Percentiles rank a stretch among this genome's conserved stretches.
These are phyloP conservation scores for Candida frijolesensis DNA, from an alignment of 1,139 yeast species.

Conservation along the genomic window DNA sequence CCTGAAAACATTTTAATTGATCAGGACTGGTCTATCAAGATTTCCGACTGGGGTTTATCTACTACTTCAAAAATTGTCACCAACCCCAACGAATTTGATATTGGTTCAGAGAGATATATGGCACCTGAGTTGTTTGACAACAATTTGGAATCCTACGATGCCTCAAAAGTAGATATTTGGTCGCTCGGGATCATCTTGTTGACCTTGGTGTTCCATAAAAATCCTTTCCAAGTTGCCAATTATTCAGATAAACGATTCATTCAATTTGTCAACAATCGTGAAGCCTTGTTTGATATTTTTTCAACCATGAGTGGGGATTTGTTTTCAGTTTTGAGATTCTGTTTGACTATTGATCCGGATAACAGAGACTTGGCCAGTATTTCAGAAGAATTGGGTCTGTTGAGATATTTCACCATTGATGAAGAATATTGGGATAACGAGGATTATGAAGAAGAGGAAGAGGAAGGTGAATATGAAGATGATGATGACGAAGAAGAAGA, in stretches of 20 bases:
- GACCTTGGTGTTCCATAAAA: slow-evolving; percentile 85
- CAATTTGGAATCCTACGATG: slow-evolving; percentile 67
- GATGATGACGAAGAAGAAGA: slow-evolving; percentile 19
- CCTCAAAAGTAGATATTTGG: slow-evolving; percentile 91
- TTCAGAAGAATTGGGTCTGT: slow-evolving; percentile 58
- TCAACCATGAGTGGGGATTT: slow-evolving; percentile 87
- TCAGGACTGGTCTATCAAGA: slow-evolving; percentile 77
- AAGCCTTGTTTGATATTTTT: slow-evolving; percentile 88
- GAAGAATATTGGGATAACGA: slow-evolving; percentile 62
- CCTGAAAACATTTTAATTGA: slow-evolving; percentile 86
- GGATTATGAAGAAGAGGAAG: slow-evolving; percentile 48
- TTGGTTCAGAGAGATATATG: slow-evolving; percentile 95
- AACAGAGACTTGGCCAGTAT: slow-evolving; percentile 71
- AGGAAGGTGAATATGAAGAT: slow-evolving; percentile 23
- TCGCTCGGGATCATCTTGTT: slow-evolving; percentile 85
- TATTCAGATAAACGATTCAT: slow-evolving; percentile 82
- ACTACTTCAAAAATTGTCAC: slow-evolving; percentile 63
- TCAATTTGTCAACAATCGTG: slow-evolving; percentile 86
- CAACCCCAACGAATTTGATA: slow-evolving; percentile 68
- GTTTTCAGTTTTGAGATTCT: slow-evolving; percentile 76
- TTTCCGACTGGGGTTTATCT: slow-evolving; percentile 93
- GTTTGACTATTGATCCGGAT: slow-evolving; percentile 83
- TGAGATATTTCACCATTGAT: slow-evolving; percentile 79
- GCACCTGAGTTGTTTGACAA: slow-evolving; percentile 87
- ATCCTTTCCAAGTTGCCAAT: slow-evolving; percentile 86